A percentile compares a stretch with the other conserved stretches of the same genome.
Evolutionary conservation across 2,329 filamentous ascomycete genomes (phyloP).

Genomic region (Leptographium wingfieldii): DNA sequence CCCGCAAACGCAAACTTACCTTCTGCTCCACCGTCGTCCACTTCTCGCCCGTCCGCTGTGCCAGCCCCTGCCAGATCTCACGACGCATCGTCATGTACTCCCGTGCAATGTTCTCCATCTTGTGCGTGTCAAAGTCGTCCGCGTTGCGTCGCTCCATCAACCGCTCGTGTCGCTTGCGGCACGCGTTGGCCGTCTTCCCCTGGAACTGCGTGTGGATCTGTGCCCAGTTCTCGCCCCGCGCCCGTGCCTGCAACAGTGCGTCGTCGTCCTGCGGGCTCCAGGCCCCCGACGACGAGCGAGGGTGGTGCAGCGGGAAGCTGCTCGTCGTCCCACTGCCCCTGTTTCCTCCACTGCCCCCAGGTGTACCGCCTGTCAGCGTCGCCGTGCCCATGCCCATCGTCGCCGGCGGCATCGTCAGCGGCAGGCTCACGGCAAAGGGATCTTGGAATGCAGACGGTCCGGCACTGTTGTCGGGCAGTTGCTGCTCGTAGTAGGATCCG

Average conservation of each 20-base stretch:
- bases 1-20: constrained; percentile 33
- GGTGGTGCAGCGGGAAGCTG: constrained; percentile 24
- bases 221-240: constrained; percentile 69
- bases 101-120: constrained; percentile 60
- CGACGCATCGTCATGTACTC: constrained; percentile 70
- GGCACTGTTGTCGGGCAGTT: constrained; percentile 13
- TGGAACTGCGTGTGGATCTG: constrained; percentile 69
- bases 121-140: constrained; percentile 67
- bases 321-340: neutral
- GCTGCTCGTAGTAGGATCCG: constrained; percentile 19
- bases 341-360: neutral
- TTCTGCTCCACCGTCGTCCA: constrained; percentile 59
- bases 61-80: constrained; percentile 70
- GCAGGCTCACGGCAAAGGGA: constrained; percentile 19
- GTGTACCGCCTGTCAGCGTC: neutral
- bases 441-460: constrained; percentile 12
- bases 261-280: constrained; percentile 69
- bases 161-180: constrained; percentile 78
- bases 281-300: constrained; percentile 46
- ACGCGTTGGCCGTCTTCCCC: constrained; percentile 68
- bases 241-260: constrained; percentile 56
- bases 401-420: constrained; percentile 2
- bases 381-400: neutral
- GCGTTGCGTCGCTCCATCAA: constrained; percentile 63
- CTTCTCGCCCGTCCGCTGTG: constrained; percentile 65